Base-by-base conservation (phyloP, 192 early-diverging fungal species). In the Haplosporangium gracile region DNA sequence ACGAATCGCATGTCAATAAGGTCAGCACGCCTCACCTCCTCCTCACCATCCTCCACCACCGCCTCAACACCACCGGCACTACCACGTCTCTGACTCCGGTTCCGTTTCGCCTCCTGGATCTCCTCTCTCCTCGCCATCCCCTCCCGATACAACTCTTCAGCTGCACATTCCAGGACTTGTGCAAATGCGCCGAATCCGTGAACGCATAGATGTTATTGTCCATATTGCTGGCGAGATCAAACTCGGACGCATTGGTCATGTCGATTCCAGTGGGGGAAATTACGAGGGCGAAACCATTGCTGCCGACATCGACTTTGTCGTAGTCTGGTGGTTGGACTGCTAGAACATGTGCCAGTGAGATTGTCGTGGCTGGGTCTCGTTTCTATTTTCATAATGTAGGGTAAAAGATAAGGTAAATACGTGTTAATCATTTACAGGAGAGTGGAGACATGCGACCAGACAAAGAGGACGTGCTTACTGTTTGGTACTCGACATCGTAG, bases 401-500 rank as follows among this genome's bases (percentile, higher is more conserved):
- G 43, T 2, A 32, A 49, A 51, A 0, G 53, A 69, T 36, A 29
- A n/a, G 68, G n/a, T 39, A 22, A 3, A 22, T 51, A 16, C 2
- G 5, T 22, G 49, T 51, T 51, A 51, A 22, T 51, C 43, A 45
- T 51, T 51, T 5, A 51, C 5, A 49, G 5, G 49, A 51, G 4
- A 51, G 0, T 60, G 6, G 53, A 57, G n/a, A 75, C 7, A 22
- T 45, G 47, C 26, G 47, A 68, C 4, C n/a, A 73, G 55, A 73
- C 42, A 73, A 43, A 49, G 8, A 39, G 16, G 4, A 38, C 29
- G 32, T 57, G 16, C 39, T 53, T 84, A 84, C 82, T 68, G 55
- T 32, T 36, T 86, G 83, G 57, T 86, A 80, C 43, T 86, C 83
- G 20, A 79, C 74, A 63, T 86, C 84, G 55, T 86, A 86, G 9